Base-by-base conservation (phyloP, 352 stramenopile species). In the Phytophthora crassamura region DNA sequence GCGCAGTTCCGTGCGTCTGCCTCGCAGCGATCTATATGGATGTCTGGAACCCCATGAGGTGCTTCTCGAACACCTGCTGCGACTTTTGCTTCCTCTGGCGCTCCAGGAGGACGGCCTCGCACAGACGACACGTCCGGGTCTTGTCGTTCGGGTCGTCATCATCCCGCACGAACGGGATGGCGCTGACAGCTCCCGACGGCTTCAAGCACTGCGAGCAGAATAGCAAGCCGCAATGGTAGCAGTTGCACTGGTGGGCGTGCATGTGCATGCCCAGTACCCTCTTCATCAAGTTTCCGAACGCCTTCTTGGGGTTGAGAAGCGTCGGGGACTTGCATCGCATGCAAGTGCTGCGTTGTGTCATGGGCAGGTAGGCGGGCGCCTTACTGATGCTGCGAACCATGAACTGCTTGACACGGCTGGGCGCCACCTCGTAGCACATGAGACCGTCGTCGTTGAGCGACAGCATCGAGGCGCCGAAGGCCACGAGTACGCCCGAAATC, bases 211-310 rank as follows among this genome's bases (percentile, higher is more conserved):
- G 57, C 20, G 57, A 64, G 59, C 86, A 94, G 51, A 88, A 94
- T 22, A 94, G 64, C 50, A 92, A 75, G 2, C 86, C 86, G 64
- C 86, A 94, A 60, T 93, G 86, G 72, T 93, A 94, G 73, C 86
- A 94, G 57, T 92, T 93, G 70, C 78, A 78, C 55, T 89, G 75
- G 49, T 88, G 75, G 40, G 60, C 64, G 14, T 69, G 66, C 64
- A 86, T 58, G 20, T 71, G 69, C 35, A 77, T 48, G 39, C 82
- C 80, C 16, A 93, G 16, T 1, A 84, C 25, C 28, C 49, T 75
- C 66, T 87, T 90, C 53, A 93, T 64, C 43, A 88, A 72, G 64
- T 90, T 90, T 15, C 62, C 55, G 7, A 91, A 35, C 47, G 67
- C 59, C 36, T 82, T 84, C 52, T 84, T 84, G 9, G 70, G 47